Evolutionary conservation across 345 rosid species (phyloP).

Genomic region (Salix caprea): DNA sequence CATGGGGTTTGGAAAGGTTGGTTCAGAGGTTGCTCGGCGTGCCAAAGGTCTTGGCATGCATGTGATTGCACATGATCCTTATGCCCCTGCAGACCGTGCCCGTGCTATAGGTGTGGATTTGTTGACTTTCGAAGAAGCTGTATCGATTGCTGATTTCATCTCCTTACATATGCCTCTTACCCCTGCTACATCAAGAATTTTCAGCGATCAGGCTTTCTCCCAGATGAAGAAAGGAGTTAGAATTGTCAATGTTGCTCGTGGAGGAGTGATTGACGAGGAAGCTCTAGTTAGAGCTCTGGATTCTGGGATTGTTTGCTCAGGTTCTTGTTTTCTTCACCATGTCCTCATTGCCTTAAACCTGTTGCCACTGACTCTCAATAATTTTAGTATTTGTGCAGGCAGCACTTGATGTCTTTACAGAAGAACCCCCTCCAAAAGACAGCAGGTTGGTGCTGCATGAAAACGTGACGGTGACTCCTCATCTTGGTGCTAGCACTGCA

Average conservation of each 20-base stretch:
- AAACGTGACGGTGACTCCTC: constrained; percentile 27
- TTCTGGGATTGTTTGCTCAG: constrained; percentile 24
- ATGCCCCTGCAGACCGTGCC: constrained; percentile 25
- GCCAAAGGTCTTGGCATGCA: constrained; percentile 29
- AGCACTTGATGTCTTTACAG: constrained; percentile 24
- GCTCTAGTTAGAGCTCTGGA: constrained; percentile 29
- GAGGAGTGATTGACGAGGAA: constrained; percentile 27
- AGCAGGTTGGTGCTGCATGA: constrained; percentile 27
- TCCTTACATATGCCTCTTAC: constrained; percentile 28
- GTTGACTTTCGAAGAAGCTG: constrained; percentile 20
- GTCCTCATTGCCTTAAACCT: neutral
- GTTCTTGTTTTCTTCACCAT: constrained; percentile 4
- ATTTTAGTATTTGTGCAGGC: constrained; percentile 14
- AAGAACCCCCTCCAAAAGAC: constrained; percentile 23
- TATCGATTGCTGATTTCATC: constrained; percentile 23
- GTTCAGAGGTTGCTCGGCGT: constrained; percentile 26
- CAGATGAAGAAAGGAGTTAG: constrained; percentile 26
- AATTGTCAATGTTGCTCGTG: constrained; percentile 27
- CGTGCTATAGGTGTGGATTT: constrained; percentile 22
- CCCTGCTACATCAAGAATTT: constrained; percentile 21
- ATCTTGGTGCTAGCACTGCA: constrained; percentile 24
- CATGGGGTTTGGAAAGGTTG: constrained; percentile 29
- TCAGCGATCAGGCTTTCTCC: constrained; percentile 22
- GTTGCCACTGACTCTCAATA: neutral
- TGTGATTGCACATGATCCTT: constrained; percentile 27